Base-by-base conservation (phyloP, 2,329 filamentous ascomycete genomes). In the Cladorrhinum sp. region DNA sequence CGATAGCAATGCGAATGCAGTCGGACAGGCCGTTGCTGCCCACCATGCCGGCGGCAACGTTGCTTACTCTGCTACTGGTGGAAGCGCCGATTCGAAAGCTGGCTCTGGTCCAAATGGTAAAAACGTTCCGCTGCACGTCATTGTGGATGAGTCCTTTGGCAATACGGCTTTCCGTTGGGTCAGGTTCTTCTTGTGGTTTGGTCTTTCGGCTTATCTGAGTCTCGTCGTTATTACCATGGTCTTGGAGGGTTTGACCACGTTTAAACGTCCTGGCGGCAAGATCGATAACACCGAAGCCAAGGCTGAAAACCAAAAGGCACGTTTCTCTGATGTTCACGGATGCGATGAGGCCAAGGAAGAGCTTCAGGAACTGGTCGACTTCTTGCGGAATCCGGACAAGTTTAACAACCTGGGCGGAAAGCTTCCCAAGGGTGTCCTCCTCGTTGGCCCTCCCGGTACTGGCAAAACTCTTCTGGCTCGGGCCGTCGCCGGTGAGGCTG, bases 271-370 rank as follows among this genome's bases (percentile, higher is more conserved):
- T 9, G 86, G 88, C 12, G 87, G 86, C 57, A 84, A 82, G 71
- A 75, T 82, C 2, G 85, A 88, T 60, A 87, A 87, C 68, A 91
- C 90, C 63, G 92, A 99, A 76, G 92, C 93, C 63, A 94, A 96
- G 73, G 89, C 95, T 7, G 91, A 98, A 74, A 88, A 93, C 69
- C 95, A 99, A 74, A 97, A 85, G 61, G 92, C 92, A 20, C 87
- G 91, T 52, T 99, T 99, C 78, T 84, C 83, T 61, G 95, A 99
- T 73, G 95, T 99, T 6, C 95, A 99, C 73, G 95, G 95, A 57
- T 98, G 94, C 68, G 93, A 98, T 66, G 96, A 99, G 76, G 95
- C 95, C 65, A 99, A 98, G 79, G 96, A 99, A 70, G 95, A 99
- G 75, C 84, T 99, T 3, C 91, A 96, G 75, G 95, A 99, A 75